Percentiles rank a stretch among this genome's conserved stretches.
Evolutionary conservation across 306 rosid genomes (phyloP).

Genomic region (Cucurbita maxima): DNA sequence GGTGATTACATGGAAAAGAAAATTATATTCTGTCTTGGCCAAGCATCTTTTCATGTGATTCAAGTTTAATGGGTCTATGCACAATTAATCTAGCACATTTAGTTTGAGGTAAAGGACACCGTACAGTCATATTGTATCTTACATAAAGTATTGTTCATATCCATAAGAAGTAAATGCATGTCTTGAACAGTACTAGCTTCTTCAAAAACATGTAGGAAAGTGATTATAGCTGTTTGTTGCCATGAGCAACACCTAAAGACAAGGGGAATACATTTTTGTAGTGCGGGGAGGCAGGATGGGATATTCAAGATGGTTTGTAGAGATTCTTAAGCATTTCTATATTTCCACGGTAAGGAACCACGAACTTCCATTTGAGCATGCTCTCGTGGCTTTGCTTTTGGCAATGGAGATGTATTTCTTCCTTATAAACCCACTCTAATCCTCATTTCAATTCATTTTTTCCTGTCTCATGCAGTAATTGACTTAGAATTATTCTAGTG

Average conservation of each 20-base stretch:
- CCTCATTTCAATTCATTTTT: too few relatives aligned
- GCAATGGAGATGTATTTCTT: too few relatives aligned
- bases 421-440: too few relatives aligned
- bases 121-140: neutral
- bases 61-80: neutral
- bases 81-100: neutral
- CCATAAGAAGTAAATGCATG: neutral
- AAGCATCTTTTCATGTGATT: neutral
- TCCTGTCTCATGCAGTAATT: neutral
- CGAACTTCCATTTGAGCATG: too few relatives aligned
- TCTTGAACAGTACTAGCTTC: neutral
- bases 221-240: neutral
- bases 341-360: neutral
- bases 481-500: neutral
- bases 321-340: neutral
- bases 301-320: neutral
- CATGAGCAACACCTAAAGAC: neutral
- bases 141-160: neutral
- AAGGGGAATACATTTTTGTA: neutral
- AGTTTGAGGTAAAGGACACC: neutral
- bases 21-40: neutral
- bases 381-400: too few relatives aligned
- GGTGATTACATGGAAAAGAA: conserved; percentile 14
- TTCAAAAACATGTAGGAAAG: neutral
- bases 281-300: neutral